phyloP scores from a whole-genome alignment of 345 rosid species.

The Erucastrum elatum region DNA sequence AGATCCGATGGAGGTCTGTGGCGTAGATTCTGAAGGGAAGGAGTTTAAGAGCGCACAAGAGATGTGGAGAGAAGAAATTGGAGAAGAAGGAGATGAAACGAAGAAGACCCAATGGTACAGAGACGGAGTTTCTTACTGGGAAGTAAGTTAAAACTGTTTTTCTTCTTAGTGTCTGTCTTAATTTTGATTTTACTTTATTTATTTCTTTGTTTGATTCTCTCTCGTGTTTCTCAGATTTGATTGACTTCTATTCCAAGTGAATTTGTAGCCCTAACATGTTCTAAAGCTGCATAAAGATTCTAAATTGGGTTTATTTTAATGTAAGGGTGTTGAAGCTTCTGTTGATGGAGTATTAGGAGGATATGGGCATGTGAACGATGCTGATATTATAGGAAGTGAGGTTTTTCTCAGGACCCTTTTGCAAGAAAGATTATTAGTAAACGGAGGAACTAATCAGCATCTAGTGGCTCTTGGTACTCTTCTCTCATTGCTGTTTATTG shows the following conservation, averaged over 20 bases:
- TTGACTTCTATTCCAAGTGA: neutral
- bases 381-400: slow-evolving; percentile 79
- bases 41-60: slow-evolving; percentile 65
- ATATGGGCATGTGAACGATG: slow-evolving; percentile 75
- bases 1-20: slow-evolving; percentile 75
- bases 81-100: slow-evolving; percentile 49
- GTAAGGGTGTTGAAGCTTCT: slow-evolving; percentile 91
- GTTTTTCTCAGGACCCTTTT: slow-evolving; percentile 66
- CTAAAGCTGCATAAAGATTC: neutral
- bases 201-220: neutral
- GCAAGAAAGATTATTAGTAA: slow-evolving; percentile 57
- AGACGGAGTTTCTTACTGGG: slow-evolving; percentile 89
- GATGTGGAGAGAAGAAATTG: slow-evolving; percentile 86
- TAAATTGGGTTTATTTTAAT: slow-evolving; percentile 6
- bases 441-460: slow-evolving; percentile 40
- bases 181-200: neutral
- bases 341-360: slow-evolving; percentile 95
- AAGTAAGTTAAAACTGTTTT: slow-evolving; percentile 44
- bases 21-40: slow-evolving; percentile 73
- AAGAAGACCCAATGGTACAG: slow-evolving; percentile 79
- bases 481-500: neutral
- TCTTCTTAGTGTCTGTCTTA: neutral
- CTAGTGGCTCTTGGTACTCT: slow-evolving; percentile 86
- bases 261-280: neutral
- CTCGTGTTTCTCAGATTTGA: neutral